Conservation (phyloP, 2,329 filamentous ascomycete species). For the Claviceps fusiformis region DNA sequence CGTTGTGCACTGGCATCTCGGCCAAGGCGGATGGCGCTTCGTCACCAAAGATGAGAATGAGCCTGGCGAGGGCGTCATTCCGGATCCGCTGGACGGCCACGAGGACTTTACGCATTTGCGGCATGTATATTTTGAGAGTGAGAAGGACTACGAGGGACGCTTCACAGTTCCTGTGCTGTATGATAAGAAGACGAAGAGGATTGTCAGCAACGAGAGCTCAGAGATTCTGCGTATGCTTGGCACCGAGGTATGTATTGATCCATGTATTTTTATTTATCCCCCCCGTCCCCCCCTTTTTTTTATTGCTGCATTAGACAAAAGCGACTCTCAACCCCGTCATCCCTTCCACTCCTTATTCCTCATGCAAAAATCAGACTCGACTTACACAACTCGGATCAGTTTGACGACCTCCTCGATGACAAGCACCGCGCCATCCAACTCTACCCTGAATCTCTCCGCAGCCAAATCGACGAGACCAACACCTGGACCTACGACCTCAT, state of each 20-base stretch:
- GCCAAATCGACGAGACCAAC: conserved; percentile 62
- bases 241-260: conserved; percentile 39
- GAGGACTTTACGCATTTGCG: conserved; percentile 56
- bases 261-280: not conserved
- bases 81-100: conserved; percentile 56
- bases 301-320: too few relatives aligned
- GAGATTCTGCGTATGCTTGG: conserved; percentile 91
- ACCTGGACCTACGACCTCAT: conserved; percentile 66
- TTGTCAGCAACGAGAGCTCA: conserved; percentile 84
- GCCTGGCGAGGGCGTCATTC: conserved; percentile 48
- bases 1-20: conserved; percentile 87
- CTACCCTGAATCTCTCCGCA: conserved; percentile 50
- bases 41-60: conserved; percentile 45
- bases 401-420: conserved; percentile 55
- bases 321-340: too few relatives aligned
- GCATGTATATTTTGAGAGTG: conserved; percentile 65
- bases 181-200: conserved; percentile 59
- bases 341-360: too few relatives aligned
- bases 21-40: conserved; percentile 66
- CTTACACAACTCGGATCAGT: conserved; percentile 21
- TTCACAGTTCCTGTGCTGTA: conserved; percentile 84
- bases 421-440: conserved; percentile 49
- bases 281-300: not conserved
- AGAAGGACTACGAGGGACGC: conserved; percentile 59
- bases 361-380: not conserved